Base-by-base conservation (phyloP, 805 yeast species). In the Lipomyces mesembrius region DNA sequence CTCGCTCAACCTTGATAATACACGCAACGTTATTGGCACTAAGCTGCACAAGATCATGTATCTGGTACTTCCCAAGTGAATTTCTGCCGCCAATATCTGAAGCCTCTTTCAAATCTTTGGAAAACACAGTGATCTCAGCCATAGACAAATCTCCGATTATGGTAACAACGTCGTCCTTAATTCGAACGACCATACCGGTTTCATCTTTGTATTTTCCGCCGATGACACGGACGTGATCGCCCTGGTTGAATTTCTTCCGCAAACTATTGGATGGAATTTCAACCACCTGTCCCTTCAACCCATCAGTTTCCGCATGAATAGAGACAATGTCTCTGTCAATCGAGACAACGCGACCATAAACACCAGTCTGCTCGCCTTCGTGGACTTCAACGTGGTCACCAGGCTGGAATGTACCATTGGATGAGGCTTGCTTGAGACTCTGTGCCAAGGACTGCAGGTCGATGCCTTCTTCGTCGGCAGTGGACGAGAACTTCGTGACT, bases 351-450 rank as follows among this genome's bases (percentile, higher is more conserved):
- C 84, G 84, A 79, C 98, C 99, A 62, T 85, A 84, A 67, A 96
- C 86, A 67, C 94, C 96, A 57, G 93, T 87, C 79, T 93, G 98
- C 79, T 95, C 99, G 76, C 99, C 99, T 71, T 87, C 87, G 61
- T 90, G 83, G 59, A 95, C 90, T 79, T 93, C 97, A 59, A 95
- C 97, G 72, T 90, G 85, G 77, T 95, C 99, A 72, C 97, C 98
- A 5, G 96, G 91, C 77, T 92, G 97, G 81, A 93, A 94, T 2
- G 83, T 79, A 43, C 87, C 82, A 35, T 84, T 79, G 27, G 85
- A 82, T 49, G 83, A 84, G 62, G 85, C 82, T 1, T 86, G 81
- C 70, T 91, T 91, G 72, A 95, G 82, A n/a, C 91, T 86, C 69
- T 92, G 91, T 1, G 97, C 95, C 72, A 95, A 87, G 0, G 93